Evolutionary conservation across 106 monocot species (phyloP).

Genomic region (Dendrobium officinale): DNA sequence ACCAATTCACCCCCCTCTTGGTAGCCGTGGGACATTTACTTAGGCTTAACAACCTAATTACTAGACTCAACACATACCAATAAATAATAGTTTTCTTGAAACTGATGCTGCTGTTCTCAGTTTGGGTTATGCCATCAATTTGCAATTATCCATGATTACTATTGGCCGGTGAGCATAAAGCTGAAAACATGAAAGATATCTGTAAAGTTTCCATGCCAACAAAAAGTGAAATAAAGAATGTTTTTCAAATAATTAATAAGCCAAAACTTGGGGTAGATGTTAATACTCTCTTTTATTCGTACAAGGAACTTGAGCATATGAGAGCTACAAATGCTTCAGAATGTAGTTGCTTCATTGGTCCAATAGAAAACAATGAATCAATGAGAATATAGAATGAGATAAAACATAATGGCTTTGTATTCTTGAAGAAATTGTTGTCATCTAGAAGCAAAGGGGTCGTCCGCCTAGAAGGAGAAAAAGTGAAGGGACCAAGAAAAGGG

Average conservation of each 20-base stretch:
- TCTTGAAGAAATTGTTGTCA: too few relatives aligned
- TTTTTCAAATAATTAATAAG: constrained; percentile 4
- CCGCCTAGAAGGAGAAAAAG: too few relatives aligned
- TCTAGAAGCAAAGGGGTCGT: too few relatives aligned
- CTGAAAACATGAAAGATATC: constrained; percentile 3
- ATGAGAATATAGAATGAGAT: too few relatives aligned
- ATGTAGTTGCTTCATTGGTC: constrained; percentile 72
- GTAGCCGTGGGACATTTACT: too few relatives aligned
- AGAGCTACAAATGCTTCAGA: constrained; percentile 43
- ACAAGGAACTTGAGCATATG: constrained; percentile 40
- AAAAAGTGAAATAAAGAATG: neutral
- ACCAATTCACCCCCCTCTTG: too few relatives aligned
- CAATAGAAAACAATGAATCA: constrained; percentile 47
- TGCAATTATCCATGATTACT: too few relatives aligned
- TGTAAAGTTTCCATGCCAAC: neutral
- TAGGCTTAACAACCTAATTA: too few relatives aligned
- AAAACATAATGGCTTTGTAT: too few relatives aligned
- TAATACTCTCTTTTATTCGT: constrained; percentile 57
- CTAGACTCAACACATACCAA: too few relatives aligned
- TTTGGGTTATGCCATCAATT: constrained; percentile 5
- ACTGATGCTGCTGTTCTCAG: constrained; percentile 12
- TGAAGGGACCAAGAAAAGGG: too few relatives aligned
- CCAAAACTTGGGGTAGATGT: constrained; percentile 10
- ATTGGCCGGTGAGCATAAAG: constrained; percentile 3
- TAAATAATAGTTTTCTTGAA: constrained; percentile 11